Evolutionary conservation across 2,329 filamentous ascomycete genomes (phyloP).

Genomic region (Talaromyces sp.): DNA sequence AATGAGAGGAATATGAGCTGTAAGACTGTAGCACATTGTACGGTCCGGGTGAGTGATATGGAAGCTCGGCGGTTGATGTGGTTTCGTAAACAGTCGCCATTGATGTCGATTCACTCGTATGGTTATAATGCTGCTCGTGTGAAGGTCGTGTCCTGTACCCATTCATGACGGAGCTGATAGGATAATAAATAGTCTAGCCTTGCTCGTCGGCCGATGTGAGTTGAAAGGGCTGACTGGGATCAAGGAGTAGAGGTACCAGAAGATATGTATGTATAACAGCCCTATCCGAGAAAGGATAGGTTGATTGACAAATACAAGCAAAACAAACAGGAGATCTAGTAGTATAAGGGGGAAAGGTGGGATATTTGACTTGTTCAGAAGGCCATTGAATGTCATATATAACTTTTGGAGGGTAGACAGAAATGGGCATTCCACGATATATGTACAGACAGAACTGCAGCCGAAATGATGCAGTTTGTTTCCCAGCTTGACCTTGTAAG

Average conservation of each 20-base stretch:
- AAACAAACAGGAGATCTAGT: neutral
- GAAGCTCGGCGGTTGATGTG: conserved; percentile 28
- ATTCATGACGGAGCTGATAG: conserved; percentile 29
- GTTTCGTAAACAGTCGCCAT: conserved; percentile 30
- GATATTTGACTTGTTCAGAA: neutral
- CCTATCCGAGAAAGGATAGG: neutral
- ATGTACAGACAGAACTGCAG: neutral
- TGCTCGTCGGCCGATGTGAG: neutral
- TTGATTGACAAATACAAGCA: neutral
- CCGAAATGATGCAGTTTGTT: neutral
- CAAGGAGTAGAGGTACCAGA: neutral
- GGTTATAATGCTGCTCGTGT: conserved; percentile 25
- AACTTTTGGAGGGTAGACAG: neutral
- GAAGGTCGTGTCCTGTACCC: conserved; percentile 35
- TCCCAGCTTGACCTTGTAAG: neutral
- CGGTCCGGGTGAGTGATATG: conserved; percentile 24
- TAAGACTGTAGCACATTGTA: conserved; percentile 31
- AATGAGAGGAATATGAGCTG: conserved; percentile 27
- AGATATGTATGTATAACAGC: neutral
- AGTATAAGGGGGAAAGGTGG: neutral
- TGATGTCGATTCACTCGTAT: conserved; percentile 15
- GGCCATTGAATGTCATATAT: conserved; percentile 6
- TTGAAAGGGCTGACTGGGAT: neutral
- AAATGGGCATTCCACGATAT: neutral
- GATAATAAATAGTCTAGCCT: neutral